These are phyloP conservation scores for Pseudisothecium myosuroides DNA, from an alignment of 225 moss, liverwort and hornwort species.

Conservation along the genomic window DNA sequence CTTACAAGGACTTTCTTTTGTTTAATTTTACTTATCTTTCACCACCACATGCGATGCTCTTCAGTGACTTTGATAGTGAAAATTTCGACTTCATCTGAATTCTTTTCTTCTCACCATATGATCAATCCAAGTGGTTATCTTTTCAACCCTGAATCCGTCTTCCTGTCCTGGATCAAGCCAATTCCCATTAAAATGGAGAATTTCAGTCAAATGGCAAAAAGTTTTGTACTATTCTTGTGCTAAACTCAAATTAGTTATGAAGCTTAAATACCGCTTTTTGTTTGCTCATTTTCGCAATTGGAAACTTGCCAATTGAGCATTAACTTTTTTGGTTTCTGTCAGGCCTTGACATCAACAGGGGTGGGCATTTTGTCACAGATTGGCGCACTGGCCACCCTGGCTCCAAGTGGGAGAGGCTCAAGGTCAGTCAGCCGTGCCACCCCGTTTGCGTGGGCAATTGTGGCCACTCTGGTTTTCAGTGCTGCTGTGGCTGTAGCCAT, in stretches of 20 bases:
- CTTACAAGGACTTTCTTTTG: too few species aligned
- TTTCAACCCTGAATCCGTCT: not conserved
- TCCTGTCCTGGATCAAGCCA: not conserved
- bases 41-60: too few species aligned
- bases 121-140: not conserved
- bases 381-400: constrained; percentile 2
- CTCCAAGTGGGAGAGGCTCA: not conserved
- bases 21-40: not conserved
- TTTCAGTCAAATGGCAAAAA: not conserved
- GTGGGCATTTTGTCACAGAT: not conserved
- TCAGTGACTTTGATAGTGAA: not conserved
- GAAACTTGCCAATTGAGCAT: not conserved
- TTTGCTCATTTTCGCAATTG: too few species aligned
- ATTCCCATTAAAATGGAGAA: not conserved
- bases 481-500: not conserved
- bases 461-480: not conserved
- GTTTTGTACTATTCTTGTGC: not conserved
- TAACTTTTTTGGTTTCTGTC: not conserved
- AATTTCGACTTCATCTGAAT: too few species aligned
- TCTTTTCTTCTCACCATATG: not conserved
- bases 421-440: constrained; percentile 1
- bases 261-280: too few species aligned
- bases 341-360: not conserved
- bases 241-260: not conserved
- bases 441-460: constrained; percentile 3